Evolutionary conservation across 805 yeast species (phyloP).

Genomic region (Dipodascus albidus): DNA sequence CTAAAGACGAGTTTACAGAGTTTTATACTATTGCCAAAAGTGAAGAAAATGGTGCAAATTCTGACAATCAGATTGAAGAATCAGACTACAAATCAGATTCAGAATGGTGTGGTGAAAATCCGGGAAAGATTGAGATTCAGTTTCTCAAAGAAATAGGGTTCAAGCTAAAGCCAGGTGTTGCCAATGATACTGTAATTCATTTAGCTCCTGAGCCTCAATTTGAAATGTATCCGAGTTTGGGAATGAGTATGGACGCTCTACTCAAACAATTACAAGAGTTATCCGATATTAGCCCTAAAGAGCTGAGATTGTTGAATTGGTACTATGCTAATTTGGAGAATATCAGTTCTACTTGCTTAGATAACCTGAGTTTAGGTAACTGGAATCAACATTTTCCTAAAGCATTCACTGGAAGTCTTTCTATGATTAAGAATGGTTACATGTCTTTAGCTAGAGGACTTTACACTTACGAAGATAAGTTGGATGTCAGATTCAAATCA

Average conservation of each 20-base stretch:
- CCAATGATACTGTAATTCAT: constrained; percentile 12
- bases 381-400: constrained; percentile 34
- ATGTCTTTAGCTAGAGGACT: constrained; percentile 27
- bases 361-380: constrained; percentile 25
- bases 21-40: constrained; percentile 27
- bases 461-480: constrained; percentile 26
- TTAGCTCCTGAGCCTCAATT: constrained; percentile 27
- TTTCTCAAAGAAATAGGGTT: constrained; percentile 23
- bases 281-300: constrained; percentile 25
- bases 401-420: constrained; percentile 29
- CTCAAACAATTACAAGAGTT: constrained; percentile 22
- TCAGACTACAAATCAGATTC: constrained; percentile 8
- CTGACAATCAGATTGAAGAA: constrained; percentile 13
- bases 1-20: constrained; percentile 24
- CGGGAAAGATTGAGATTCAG: constrained; percentile 20
- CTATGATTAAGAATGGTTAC: constrained; percentile 28
- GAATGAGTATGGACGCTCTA: constrained; percentile 26
- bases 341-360: constrained; percentile 24
- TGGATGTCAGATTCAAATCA: constrained; percentile 30
- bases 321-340: constrained; percentile 31
- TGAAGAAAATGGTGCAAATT: constrained; percentile 25
- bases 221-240: constrained; percentile 25
- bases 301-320: constrained; percentile 29
- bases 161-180: constrained; percentile 6
- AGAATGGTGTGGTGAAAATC: constrained; percentile 12